These are phyloP conservation scores for Lindgomyces ingoldianus DNA, from an alignment of 495 filamentous ascomycete species.

Conservation along the genomic window DNA sequence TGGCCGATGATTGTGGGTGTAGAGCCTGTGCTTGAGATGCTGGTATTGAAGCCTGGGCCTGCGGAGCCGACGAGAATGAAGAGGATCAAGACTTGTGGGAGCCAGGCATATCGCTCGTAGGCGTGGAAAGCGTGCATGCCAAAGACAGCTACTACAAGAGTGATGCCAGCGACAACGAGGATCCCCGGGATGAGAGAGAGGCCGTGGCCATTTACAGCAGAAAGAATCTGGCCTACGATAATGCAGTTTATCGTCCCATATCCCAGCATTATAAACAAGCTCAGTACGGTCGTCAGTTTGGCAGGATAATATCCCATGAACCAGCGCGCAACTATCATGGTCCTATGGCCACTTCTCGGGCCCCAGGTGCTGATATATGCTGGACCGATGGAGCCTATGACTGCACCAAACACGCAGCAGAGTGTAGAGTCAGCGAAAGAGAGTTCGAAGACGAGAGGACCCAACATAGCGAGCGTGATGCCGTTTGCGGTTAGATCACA, in stretches of 20 bases:
- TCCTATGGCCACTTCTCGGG: slow-evolving; percentile 27
- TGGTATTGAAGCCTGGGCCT: slow-evolving; percentile 35
- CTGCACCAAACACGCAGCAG: slow-evolving; percentile 24
- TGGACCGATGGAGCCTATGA: slow-evolving; percentile 19
- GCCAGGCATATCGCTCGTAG: slow-evolving; percentile 35
- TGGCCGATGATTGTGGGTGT: slow-evolving; percentile 23
- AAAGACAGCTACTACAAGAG: slow-evolving; percentile 35
- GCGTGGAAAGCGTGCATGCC: slow-evolving; percentile 36
- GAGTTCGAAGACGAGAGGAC: too few relatives aligned
- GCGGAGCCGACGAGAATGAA: slow-evolving; percentile 38
- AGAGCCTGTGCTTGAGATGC: slow-evolving; percentile 26
- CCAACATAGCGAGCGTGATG: too few relatives aligned
- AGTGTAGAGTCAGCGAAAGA: too few relatives aligned
- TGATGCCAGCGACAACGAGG: slow-evolving; percentile 34
- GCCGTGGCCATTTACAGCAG: slow-evolving; percentile 44
- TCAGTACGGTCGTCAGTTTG: slow-evolving; percentile 35
- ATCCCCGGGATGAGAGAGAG: slow-evolving; percentile 37
- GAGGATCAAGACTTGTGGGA: slow-evolving; percentile 31
- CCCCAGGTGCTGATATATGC: slow-evolving; percentile 36
- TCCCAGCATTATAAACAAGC: slow-evolving; percentile 36
- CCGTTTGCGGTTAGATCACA: too few relatives aligned
- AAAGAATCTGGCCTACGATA: slow-evolving; percentile 58
- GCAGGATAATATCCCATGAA: slow-evolving; percentile 38
- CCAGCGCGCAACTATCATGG: slow-evolving; percentile 32
- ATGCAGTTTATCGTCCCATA: slow-evolving; percentile 33